Evolutionary conservation across 75 land plant genomes (phyloP).

Genomic region (Cryptomeria japonica): DNA sequence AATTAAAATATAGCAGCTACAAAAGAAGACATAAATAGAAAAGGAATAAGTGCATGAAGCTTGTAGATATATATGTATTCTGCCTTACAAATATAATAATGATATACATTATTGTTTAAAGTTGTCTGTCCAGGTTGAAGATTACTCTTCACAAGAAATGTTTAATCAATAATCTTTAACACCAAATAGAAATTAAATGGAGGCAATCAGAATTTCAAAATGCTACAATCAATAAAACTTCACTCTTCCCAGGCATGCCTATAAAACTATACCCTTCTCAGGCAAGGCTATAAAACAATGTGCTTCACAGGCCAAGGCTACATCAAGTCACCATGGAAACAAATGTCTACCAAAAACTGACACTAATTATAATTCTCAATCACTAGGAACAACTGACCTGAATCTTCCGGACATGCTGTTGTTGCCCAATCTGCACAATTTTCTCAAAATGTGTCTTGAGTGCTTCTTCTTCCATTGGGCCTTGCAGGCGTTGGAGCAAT

Average conservation of each 20-base stretch:
- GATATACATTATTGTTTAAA: neutral
- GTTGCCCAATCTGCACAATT: constrained; percentile 58
- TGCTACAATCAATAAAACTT: neutral
- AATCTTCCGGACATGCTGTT: constrained; percentile 35
- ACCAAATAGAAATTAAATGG: neutral
- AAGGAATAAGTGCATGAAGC: neutral
- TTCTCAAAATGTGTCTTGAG: constrained; percentile 80
- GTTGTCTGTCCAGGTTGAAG: neutral
- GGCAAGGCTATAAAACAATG: neutral
- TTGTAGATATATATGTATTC: neutral
- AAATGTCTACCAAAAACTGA: neutral
- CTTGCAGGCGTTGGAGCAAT: constrained; percentile 78
- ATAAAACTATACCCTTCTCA: neutral
- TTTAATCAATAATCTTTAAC: neutral
- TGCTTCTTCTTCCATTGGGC: constrained; percentile 83
- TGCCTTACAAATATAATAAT: neutral
- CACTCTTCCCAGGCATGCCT: neutral
- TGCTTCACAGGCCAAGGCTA: neutral
- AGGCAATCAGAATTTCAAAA: neutral
- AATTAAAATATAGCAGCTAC: neutral
- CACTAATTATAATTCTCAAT: neutral
- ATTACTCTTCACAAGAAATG: neutral
- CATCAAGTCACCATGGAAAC: neutral
- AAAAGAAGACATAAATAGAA: neutral
- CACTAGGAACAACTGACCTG: constrained; percentile 35